phyloP scores from a whole-genome alignment of 2,329 filamentous ascomycete species.

The Ascochyta fabae region DNA sequence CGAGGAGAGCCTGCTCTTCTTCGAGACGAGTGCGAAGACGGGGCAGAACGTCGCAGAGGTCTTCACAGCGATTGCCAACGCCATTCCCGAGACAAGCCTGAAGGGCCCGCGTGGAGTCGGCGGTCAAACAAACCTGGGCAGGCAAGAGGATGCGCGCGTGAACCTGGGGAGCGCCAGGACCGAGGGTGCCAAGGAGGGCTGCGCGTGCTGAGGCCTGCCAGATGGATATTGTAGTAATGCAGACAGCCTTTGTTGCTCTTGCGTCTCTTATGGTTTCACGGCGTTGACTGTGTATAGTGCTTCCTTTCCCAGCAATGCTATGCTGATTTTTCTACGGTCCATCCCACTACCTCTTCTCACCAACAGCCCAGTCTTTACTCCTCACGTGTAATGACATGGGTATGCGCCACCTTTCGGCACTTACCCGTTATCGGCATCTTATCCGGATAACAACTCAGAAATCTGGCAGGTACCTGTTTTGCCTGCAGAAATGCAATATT shows the following conservation, averaged over 20 bases:
- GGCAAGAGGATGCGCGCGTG: conserved; percentile 72
- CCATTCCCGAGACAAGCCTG: conserved; percentile 94
- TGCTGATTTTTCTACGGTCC: not conserved
- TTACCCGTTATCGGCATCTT: not conserved
- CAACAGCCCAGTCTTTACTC: not conserved
- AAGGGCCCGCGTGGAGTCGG: conserved; percentile 79
- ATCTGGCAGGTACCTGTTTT: not conserved
- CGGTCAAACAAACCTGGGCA: conserved; percentile 64
- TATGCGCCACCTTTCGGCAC: conserved; percentile 9
- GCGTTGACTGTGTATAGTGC: conserved; percentile 13
- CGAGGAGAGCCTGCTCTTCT: conserved; percentile 92
- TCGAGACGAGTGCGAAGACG: conserved; percentile 97
- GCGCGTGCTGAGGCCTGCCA: conserved; percentile 71
- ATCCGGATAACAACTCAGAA: conserved; percentile 1
- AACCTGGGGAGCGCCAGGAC: conserved; percentile 77
- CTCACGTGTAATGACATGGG: conserved; percentile 2
- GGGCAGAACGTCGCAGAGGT: conserved; percentile 94
- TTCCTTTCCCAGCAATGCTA: not conserved
- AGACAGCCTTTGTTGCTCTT: conserved; percentile 5
- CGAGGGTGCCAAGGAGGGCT: conserved; percentile 83
- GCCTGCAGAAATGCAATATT: not conserved
- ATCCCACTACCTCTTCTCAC: not conserved
- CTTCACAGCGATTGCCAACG: conserved; percentile 97
- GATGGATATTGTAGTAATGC: conserved; percentile 16
- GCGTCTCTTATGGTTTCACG: not conserved